Base-by-base conservation (phyloP, 164 flowering plant genomes). In the Magnolia changhungtana region DNA sequence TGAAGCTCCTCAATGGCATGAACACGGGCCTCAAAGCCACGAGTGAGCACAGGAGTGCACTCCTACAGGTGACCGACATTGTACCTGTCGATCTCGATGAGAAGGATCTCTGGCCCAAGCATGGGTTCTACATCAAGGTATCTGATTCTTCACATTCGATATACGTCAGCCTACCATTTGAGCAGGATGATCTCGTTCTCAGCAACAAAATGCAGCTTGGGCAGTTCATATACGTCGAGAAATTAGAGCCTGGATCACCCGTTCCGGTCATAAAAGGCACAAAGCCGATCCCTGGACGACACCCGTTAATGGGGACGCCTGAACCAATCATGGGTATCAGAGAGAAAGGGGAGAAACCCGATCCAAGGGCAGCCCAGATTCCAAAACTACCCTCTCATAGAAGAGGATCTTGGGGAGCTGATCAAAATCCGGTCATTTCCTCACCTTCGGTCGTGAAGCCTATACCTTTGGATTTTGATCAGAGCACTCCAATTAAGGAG, bases 71-170 rank as follows among this genome's bases (percentile, higher is more conserved):
- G 24, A 96, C 99, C 0, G 99, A 94, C 78, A 96, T 96, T 16
- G 93, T 96, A 69, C 99, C 99, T 0, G 97, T 88, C 0, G 98
- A 92, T 76, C 94, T 94, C 11, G 99, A 96, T 74, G 95, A 96
- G 86, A 96, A 91, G 74, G 85, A 83, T 74, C 90, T 96, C 4
- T 87, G 84, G 84, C 99, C 99, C 0, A 91, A 85, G 67, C 96
- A 90, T 8, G 99, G 99, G 0, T 94, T 96, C 79, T 92, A 83
- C 81, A 88, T 96, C 37, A 96, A 92, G 72, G 86, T 96, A 0
- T 94, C 99, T 0, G 99, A 96, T 83, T 94, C 98, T 8, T 94
- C 99, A 0, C 98, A 94, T 72, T 91, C 99, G 0, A 85, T 94
- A 8, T 96, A 96, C 50, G 97, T 83, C 16, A 88, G 89, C 69